phyloP scores from a whole-genome alignment of 2,329 filamentous ascomycete genomes.

The Thielaviopsis populi region DNA sequence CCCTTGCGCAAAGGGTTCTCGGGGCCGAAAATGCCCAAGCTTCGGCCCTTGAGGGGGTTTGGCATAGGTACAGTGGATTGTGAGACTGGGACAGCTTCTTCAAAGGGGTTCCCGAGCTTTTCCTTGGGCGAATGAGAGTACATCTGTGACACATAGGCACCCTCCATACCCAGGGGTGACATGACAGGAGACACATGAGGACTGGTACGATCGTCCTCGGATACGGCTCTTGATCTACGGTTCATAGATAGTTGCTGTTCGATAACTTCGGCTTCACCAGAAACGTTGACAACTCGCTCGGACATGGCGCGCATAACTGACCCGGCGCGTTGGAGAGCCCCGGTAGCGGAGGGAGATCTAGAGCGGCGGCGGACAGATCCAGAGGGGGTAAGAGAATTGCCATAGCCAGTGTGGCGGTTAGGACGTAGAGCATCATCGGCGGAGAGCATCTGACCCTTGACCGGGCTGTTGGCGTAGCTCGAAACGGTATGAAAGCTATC shows the following conservation, averaged over 20 bases:
- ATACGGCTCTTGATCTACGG: conserved; percentile 44
- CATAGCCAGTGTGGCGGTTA: conserved; percentile 29
- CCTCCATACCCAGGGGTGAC: conserved; percentile 28
- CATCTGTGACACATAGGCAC: conserved; percentile 37
- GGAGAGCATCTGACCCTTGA: conserved; percentile 14
- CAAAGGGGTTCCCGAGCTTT: conserved; percentile 15
- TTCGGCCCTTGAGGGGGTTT: conserved; percentile 78
- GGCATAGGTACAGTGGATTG: conserved; percentile 12
- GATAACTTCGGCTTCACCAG: conserved; percentile 73
- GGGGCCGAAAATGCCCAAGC: conserved; percentile 69
- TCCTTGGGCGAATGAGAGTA: conserved; percentile 13
- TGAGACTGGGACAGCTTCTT: conserved; percentile 19
- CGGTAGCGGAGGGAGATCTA: conserved; percentile 46
- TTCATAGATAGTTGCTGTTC: conserved; percentile 53
- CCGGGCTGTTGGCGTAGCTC: conserved; percentile 40
- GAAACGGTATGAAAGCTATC: conserved; percentile 45
- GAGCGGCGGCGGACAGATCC: conserved; percentile 36
- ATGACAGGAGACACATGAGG: conserved; percentile 18
- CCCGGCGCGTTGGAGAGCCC: conserved; percentile 52
- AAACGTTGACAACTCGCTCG: conserved; percentile 92
- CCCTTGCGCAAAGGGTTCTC: conserved; percentile 58
- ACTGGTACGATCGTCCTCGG: conserved; percentile 35
- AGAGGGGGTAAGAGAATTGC: conserved; percentile 38
- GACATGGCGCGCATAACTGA: conserved; percentile 79
- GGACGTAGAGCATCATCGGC: conserved; percentile 15